These are phyloP conservation scores for Raphidocelis subcapitata DNA, from an alignment of 139 green algal species.

Conservation along the genomic window DNA sequence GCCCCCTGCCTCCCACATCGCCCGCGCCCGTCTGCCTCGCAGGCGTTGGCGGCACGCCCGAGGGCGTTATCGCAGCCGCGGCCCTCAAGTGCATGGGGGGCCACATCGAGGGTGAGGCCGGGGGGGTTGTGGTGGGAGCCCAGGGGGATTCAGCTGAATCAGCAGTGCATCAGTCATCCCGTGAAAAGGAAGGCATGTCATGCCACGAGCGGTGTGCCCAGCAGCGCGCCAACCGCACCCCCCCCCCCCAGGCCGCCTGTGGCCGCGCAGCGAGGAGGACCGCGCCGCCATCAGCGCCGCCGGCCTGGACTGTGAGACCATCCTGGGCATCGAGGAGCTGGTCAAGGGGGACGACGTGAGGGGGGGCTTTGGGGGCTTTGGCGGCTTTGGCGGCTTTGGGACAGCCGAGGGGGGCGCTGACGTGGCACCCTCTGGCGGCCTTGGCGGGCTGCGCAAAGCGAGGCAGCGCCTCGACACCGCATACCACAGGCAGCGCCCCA, in stretches of 20 bases:
- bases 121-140: neutral
- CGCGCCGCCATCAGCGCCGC: conserved; percentile 23
- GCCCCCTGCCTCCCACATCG: neutral
- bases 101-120: conserved; percentile 30
- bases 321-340: conserved; percentile 45
- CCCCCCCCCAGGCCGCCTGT: too few species aligned
- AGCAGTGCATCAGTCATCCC: neutral
- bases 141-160: neutral
- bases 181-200: too few species aligned
- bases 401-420: too few species aligned
- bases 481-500: too few species aligned
- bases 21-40: neutral
- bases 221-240: too few species aligned
- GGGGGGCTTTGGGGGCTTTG: too few species aligned
- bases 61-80: conserved; percentile 77
- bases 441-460: too few species aligned
- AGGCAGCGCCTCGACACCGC: too few species aligned
- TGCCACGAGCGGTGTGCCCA: too few species aligned
- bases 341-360: conserved; percentile 24
- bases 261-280: conserved; percentile 67
- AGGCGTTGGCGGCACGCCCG: conserved; percentile 39
- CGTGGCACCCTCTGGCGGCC: too few species aligned
- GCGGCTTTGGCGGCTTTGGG: too few species aligned
- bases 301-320: conserved; percentile 55
- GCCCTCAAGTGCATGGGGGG: conserved; percentile 79